Percentiles rank a stretch among this genome's conserved stretches.
phyloP scores from a whole-genome alignment of 768 basidiomycete genomes.

The Termitomyces sp. region DNA sequence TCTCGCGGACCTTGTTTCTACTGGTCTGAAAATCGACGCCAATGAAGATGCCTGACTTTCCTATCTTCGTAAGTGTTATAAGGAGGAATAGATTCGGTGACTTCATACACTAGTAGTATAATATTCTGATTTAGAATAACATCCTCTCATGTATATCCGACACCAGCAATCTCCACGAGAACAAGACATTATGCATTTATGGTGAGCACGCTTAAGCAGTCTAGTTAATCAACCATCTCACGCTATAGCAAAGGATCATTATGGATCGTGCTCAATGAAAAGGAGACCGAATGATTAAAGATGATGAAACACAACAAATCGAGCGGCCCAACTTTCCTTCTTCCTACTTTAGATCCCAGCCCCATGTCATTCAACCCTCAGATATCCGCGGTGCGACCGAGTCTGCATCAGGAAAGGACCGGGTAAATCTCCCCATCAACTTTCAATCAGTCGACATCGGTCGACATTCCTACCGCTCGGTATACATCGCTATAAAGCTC shows the following conservation, averaged over 20 bases:
- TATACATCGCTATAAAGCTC: conserved; percentile 51
- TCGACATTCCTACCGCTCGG: conserved; percentile 67
- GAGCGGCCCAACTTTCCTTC: conserved; percentile 19
- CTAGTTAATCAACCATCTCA: background rate
- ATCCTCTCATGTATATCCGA: background rate
- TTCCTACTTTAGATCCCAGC: conserved; percentile 60
- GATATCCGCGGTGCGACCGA: conserved; percentile 35
- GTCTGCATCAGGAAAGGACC: conserved; percentile 16
- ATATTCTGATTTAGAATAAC: background rate
- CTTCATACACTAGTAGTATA: too few species aligned
- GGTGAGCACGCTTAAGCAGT: conserved; percentile 6
- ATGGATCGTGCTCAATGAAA: conserved; percentile 65
- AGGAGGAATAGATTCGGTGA: too few species aligned
- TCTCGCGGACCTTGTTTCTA: background rate
- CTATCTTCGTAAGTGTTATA: too few species aligned
- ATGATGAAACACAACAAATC: conserved; percentile 24
- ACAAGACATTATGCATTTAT: too few species aligned
- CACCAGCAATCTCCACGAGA: background rate
- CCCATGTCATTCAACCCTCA: conserved; percentile 58
- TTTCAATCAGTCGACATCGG: conserved; percentile 58
- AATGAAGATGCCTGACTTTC: too few species aligned
- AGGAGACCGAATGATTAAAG: conserved; percentile 40
- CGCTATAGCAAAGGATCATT: conserved; percentile 45
- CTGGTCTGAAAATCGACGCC: background rate
- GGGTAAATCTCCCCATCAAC: conserved; percentile 34